Evolutionary conservation across 2,329 filamentous ascomycete species (phyloP), one percentile per base, ranked within the genome.

Genomic region (Apiospora sp.): DNA sequence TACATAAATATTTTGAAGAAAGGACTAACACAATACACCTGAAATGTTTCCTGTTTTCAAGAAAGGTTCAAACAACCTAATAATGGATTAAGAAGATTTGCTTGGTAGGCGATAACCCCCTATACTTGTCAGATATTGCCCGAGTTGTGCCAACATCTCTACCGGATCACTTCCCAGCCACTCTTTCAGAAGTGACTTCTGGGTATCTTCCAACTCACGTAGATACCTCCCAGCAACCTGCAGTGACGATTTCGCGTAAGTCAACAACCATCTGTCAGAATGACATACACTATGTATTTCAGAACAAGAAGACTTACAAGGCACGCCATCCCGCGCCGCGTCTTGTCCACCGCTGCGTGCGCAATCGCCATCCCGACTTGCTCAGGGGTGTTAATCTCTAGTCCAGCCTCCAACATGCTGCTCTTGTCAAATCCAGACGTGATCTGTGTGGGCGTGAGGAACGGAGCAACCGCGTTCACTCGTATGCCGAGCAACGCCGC

Each of bases 361-460:
- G 81, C 78, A 71, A 86, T 81, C 4, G 79, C 79, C 16, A 77
- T 75, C 5, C 83, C 84, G 16, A 86, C 84, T n/a, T 79, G 77
- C 43, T 82, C 78, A 0, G 82, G 78, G 5, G 82, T 83, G 73
- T 86, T 86, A 8, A 80, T 79, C 12, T 82, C 81, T 7, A 86
- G 74, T 0, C 82, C 82, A 3, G 77, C 75, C 14, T 79, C 79
- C 44, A 76, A 75, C 82, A 64, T 24, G 58, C 83, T 85, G 41
- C 76, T 72, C 13, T 80, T 75, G 0, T 81, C 77, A 72, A 83
- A 84, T 1, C 79, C 78, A 13, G 79, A 80, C 0, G 84, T 85
- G 58, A 85, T 85, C 67, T 82, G 78, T 8, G 84, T 86, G 0
- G 83, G 83, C 1, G 84, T 86, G 67, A 85, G 80, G 74, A 84